Conservation (phyloP, 129 eudicot genomes). For the Deinandra increscens region DNA sequence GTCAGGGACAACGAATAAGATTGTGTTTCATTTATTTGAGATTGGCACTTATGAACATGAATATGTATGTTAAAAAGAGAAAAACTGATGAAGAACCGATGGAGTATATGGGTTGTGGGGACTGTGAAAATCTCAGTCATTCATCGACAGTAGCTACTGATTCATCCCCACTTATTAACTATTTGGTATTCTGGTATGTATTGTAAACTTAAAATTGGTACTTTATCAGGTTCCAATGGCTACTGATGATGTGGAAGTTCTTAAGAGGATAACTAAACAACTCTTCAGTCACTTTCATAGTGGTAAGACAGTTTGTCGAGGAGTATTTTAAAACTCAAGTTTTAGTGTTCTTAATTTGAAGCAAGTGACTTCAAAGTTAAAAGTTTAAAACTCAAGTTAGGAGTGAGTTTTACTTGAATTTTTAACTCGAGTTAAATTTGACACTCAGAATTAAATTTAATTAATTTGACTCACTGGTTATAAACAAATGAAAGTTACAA, state of each 20-base stretch:
- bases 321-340: conserved; percentile 2
- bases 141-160: conserved; percentile 60
- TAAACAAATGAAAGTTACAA: too few species aligned
- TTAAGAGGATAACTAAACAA: conserved; percentile 70
- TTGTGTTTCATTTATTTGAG: not conserved
- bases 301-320: conserved; percentile 41
- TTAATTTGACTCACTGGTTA: too few species aligned
- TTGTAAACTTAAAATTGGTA: conserved; percentile 16
- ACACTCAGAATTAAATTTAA: too few species aligned
- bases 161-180: too few species aligned
- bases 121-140: conserved; percentile 88
- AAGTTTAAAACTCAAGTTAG: too few species aligned
- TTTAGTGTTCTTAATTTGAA: too few species aligned
- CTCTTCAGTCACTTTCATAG: conserved; percentile 64
- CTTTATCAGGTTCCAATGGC: conserved; percentile 77
- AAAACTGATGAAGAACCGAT: conserved; percentile 73
- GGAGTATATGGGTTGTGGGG: conserved; percentile 91
- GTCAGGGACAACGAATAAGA: not conserved
- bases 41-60: conserved; percentile 16
- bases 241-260: conserved; percentile 67
- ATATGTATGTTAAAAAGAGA: conserved; percentile 68
- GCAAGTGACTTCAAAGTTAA: too few species aligned
- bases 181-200: too few species aligned
- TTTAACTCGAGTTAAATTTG: too few species aligned
- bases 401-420: too few species aligned